Evolutionary conservation across 495 filamentous ascomycete genomes (phyloP).

Genomic region (Neurospora sp.): DNA sequence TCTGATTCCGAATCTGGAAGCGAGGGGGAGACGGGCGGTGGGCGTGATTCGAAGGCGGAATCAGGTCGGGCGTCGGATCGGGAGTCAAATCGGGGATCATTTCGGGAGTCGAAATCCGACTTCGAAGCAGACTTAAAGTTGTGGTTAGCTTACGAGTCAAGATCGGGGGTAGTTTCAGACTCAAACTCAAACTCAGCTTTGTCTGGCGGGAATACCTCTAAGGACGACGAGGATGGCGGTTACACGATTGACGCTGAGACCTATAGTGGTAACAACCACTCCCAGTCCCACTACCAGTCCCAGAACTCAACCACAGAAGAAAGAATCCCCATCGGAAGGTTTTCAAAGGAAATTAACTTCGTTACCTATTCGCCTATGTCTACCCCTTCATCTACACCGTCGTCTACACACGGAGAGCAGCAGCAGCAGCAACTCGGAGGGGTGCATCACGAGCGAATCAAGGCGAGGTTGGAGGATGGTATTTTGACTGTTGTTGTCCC

Average conservation of each 20-base stretch:
- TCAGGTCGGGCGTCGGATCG: too few relatives aligned
- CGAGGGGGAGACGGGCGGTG: too few relatives aligned
- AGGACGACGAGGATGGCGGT: too few relatives aligned
- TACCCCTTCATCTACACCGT: not conserved
- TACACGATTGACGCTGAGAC: too few relatives aligned
- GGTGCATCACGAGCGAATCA: constrained; percentile 54
- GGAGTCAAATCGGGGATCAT: too few relatives aligned
- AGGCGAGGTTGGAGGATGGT: constrained; percentile 60
- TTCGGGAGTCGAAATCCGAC: not conserved
- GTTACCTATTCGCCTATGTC: not conserved
- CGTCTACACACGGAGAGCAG: not conserved
- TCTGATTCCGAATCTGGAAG: too few relatives aligned
- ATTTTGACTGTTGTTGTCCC: constrained; percentile 44
- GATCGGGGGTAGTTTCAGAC: not conserved
- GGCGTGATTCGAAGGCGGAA: too few relatives aligned
- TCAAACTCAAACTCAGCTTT: not conserved
- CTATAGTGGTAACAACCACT: not conserved
- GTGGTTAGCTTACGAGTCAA: not conserved
- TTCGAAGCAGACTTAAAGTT: not conserved
- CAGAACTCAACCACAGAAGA: not conserved
- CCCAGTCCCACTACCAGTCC: not conserved
- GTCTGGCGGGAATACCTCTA: not conserved
- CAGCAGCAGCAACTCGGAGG: constrained; percentile 27
- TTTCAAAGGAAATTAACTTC: not conserved
- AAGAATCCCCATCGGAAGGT: not conserved